phyloP scores from a whole-genome alignment of 2,329 filamentous ascomycete species.

The Endoconidiophora laricicola region DNA sequence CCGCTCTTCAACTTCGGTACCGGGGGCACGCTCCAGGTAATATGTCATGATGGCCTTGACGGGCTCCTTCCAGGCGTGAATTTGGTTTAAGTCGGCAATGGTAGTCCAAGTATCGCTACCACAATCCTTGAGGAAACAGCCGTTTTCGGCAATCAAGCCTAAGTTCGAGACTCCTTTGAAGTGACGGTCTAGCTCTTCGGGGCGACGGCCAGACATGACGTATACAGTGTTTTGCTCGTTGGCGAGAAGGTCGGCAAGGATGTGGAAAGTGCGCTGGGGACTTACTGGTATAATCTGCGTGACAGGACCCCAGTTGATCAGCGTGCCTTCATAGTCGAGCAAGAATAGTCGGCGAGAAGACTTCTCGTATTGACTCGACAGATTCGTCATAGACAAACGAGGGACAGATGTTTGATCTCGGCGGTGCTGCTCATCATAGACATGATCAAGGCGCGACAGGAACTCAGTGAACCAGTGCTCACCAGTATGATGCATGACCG shows the following conservation, averaged over 20 bases:
- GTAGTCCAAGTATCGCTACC: constrained; percentile 56
- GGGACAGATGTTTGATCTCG: constrained; percentile 78
- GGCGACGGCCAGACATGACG: constrained; percentile 78
- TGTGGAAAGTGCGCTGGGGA: constrained; percentile 65
- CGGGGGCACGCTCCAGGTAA: constrained; percentile 77
- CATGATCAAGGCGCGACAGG: constrained; percentile 50
- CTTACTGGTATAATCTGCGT: constrained; percentile 73
- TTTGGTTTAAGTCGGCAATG: constrained; percentile 55
- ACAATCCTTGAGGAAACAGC: constrained; percentile 69
- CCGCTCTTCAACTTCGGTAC: constrained; percentile 76
- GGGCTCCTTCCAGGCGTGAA: constrained; percentile 65
- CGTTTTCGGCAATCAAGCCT: constrained; percentile 87
- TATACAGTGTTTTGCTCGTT: constrained; percentile 78
- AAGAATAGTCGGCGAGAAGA: constrained; percentile 64
- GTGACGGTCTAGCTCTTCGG: constrained; percentile 72
- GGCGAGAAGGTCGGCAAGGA: constrained; percentile 63
- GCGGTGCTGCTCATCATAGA: constrained; percentile 68
- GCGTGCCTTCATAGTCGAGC: constrained; percentile 83
- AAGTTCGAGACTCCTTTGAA: constrained; percentile 72
- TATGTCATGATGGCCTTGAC: constrained; percentile 74
- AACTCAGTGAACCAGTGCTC: constrained; percentile 74
- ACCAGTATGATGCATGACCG: constrained; percentile 68
- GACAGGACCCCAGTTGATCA: constrained; percentile 74
- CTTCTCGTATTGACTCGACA: constrained; percentile 49
- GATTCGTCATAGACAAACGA: constrained; percentile 51